These are phyloP conservation scores for Spongiforma sp. DNA, from an alignment of 1,284 basidiomycete species.

Conservation along the genomic window DNA sequence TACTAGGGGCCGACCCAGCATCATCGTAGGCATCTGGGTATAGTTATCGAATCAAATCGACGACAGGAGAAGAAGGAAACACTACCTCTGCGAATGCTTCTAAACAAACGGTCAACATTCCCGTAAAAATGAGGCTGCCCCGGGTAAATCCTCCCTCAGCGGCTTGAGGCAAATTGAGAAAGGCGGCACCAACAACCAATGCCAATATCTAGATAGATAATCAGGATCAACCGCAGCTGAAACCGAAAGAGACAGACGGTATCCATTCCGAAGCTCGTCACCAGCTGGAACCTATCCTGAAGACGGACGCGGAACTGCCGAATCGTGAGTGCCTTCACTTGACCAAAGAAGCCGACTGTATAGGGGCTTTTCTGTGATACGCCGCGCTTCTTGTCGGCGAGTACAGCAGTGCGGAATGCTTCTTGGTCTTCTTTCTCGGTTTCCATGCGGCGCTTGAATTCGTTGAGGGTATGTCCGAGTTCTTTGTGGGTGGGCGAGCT, in stretches of 20 bases:
- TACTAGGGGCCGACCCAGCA: constrained; percentile 79
- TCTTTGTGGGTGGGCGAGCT: constrained; percentile 55
- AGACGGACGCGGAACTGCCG: constrained; percentile 80
- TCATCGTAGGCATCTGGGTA: constrained; percentile 62
- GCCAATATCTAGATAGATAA: constrained; percentile 48
- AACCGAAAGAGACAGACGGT: constrained; percentile 45
- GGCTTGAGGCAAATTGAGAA: constrained; percentile 72
- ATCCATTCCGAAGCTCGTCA: constrained; percentile 69
- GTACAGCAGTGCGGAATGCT: constrained; percentile 78
- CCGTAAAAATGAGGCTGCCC: constrained; percentile 82
- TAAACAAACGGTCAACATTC: constrained; percentile 75
- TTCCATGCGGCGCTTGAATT: constrained; percentile 71
- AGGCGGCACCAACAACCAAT: constrained; percentile 80
- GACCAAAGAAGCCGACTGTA: constrained; percentile 80
- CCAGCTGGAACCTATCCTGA: constrained; percentile 85
- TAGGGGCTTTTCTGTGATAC: constrained; percentile 88
- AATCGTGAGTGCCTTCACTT: constrained; percentile 73
- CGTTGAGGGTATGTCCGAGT: constrained; percentile 57
- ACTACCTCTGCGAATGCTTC: constrained; percentile 80
- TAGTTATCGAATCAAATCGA: background rate
- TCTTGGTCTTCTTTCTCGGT: constrained; percentile 71
- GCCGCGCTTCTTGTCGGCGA: constrained; percentile 82
- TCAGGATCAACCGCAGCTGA: constrained; percentile 1
- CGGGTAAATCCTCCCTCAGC: constrained; percentile 87
- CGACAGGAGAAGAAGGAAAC: constrained; percentile 22